Evolutionary conservation across 2,329 filamentous ascomycete genomes (phyloP).

Genomic region (Emericellopsis atlantica): DNA sequence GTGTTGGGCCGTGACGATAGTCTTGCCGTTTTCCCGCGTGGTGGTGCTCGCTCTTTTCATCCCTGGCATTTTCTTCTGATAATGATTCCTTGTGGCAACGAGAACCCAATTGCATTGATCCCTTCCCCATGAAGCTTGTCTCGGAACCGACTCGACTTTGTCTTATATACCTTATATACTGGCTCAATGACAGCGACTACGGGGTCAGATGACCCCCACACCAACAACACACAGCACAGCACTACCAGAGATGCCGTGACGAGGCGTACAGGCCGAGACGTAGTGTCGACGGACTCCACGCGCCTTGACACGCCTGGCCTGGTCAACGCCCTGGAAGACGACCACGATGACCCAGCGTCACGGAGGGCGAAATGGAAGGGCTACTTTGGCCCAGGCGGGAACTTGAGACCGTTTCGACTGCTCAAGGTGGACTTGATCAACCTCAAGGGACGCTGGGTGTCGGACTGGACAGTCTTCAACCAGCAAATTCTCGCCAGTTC

Average conservation of each 20-base stretch:
- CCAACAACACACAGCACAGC: neutral
- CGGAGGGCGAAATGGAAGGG: constrained; percentile 1
- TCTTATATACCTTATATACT: neutral
- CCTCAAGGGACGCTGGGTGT: constrained; percentile 31
- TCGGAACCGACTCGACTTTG: too few relatives aligned
- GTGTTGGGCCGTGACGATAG: too few relatives aligned
- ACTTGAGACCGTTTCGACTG: constrained; percentile 38
- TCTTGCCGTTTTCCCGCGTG: too few relatives aligned
- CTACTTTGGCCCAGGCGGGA: constrained; percentile 23
- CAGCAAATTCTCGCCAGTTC: constrained; percentile 51
- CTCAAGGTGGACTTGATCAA: constrained; percentile 34
- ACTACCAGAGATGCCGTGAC: neutral
- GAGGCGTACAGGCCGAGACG: neutral
- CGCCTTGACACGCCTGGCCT: neutral
- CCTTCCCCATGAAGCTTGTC: too few relatives aligned
- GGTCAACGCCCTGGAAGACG: neutral
- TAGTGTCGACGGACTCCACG: neutral
- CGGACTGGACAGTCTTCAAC: constrained; percentile 48
- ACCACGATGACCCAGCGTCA: neutral
- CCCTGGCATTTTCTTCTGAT: too few relatives aligned
- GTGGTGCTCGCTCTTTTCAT: too few relatives aligned
- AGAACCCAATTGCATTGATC: too few relatives aligned
- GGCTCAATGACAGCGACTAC: neutral
- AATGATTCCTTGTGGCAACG: too few relatives aligned
- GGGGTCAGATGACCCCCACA: neutral